Evolutionary conservation across 768 basidiomycete species (phyloP).

Genomic region (Botryobasidium botryosum): DNA sequence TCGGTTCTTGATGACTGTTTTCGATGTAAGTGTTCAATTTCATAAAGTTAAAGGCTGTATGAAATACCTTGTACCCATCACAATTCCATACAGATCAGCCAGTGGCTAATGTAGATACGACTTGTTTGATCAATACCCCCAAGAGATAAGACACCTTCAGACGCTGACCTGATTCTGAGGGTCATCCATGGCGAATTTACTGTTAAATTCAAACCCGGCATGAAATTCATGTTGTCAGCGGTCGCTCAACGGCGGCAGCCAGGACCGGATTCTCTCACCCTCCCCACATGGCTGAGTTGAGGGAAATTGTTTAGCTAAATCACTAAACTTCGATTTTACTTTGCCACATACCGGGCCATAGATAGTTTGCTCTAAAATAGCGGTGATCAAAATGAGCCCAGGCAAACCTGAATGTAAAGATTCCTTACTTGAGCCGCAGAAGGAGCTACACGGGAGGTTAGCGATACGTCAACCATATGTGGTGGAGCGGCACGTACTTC

Average conservation of each 20-base stretch:
- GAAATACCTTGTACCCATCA: slow-evolving; percentile 55
- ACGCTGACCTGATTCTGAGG: slow-evolving; percentile 35
- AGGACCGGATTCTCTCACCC: slow-evolving; percentile 9
- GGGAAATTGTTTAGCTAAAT: background rate
- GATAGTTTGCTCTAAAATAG: slow-evolving; percentile 49
- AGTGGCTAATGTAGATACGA: no score
- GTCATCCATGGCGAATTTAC: slow-evolving; percentile 41
- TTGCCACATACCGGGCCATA: slow-evolving; percentile 39
- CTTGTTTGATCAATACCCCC: no score
- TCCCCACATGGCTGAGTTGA: slow-evolving; percentile 14
- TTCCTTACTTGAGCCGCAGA: slow-evolving; percentile 46
- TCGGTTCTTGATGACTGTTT: slow-evolving; percentile 65
- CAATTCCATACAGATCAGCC: slow-evolving; percentile 48
- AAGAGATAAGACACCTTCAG: no score
- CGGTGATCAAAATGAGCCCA: no score
- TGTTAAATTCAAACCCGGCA: no score
- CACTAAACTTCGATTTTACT: background rate
- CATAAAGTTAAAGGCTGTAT: no score
- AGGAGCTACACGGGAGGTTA: slow-evolving; percentile 44
- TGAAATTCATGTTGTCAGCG: no score
- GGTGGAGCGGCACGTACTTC: slow-evolving; percentile 13
- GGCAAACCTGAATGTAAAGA: no score
- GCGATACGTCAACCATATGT: no score
- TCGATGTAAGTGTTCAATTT: no score
- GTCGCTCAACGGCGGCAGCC: no score